Evolutionary conservation across 305 asterid species (phyloP).

Genomic region (Fraxinus sp.): DNA sequence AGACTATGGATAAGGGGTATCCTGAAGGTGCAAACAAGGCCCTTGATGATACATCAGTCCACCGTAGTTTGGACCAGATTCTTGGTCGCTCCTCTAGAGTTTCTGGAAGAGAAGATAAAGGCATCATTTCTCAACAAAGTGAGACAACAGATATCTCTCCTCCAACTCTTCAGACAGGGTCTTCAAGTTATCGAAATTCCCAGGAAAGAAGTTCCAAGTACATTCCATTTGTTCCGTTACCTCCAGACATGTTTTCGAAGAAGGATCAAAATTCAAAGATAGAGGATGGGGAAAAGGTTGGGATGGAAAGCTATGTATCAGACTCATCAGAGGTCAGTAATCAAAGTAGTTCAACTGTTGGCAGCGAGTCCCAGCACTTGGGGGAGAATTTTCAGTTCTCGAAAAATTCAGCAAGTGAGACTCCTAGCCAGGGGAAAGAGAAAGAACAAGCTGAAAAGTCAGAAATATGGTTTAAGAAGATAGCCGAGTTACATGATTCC

Average conservation of each 20-base stretch:
- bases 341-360: slow-evolving; percentile 23
- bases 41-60: slow-evolving; percentile 20
- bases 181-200: slow-evolving; percentile 21
- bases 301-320: slow-evolving; percentile 7
- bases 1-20: slow-evolving; percentile 17
- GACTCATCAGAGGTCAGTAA: slow-evolving; percentile 26
- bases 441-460: slow-evolving; percentile 56
- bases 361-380: slow-evolving; percentile 27
- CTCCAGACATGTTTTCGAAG: slow-evolving; percentile 35
- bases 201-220: slow-evolving; percentile 25
- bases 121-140: slow-evolving; percentile 19
- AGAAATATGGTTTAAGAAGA: slow-evolving; percentile 68
- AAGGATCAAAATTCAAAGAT: slow-evolving; percentile 25
- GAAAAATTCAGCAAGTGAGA: slow-evolving; percentile 26
- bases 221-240: slow-evolving; percentile 40
- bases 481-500: slow-evolving; percentile 65
- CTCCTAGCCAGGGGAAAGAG: slow-evolving; percentile 31
- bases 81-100: slow-evolving; percentile 19
- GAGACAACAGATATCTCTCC: slow-evolving; percentile 25
- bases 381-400: slow-evolving; percentile 29
- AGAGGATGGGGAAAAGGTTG: slow-evolving; percentile 18
- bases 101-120: slow-evolving; percentile 7
- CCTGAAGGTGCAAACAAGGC: slow-evolving; percentile 17
- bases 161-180: slow-evolving; percentile 19
- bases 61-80: slow-evolving; percentile 32